phyloP scores from a whole-genome alignment of 257 asterid species.

The Dorcoceras hygrometricum region DNA sequence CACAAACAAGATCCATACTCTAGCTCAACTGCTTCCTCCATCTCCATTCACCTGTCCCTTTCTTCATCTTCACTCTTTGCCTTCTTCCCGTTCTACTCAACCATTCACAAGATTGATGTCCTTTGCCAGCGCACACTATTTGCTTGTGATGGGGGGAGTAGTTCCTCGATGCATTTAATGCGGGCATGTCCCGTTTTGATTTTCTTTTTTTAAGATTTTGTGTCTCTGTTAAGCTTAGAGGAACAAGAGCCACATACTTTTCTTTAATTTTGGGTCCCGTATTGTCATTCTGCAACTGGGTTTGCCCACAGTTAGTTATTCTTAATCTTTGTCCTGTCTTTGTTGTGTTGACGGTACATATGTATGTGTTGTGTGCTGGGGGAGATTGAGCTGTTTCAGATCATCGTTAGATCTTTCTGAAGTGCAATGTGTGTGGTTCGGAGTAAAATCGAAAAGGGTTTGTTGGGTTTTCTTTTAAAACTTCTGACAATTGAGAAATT shows the following conservation, averaged over 20 bases:
- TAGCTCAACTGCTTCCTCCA: background rate
- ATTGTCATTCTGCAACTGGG: background rate
- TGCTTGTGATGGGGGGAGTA: background rate
- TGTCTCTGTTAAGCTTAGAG: background rate
- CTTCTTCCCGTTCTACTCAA: background rate
- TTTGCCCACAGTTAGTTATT: background rate
- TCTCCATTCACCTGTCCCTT: background rate
- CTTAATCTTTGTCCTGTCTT: background rate
- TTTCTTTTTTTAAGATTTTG: background rate
- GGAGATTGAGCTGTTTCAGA: background rate
- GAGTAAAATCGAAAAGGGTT: background rate
- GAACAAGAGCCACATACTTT: background rate
- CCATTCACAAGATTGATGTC: background rate
- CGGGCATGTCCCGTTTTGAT: background rate
- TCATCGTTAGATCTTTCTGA: background rate
- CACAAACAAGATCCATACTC: background rate
- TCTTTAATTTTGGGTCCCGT: background rate
- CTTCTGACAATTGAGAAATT: slow-evolving; percentile 12
- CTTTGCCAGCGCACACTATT: background rate
- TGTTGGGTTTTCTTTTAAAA: slow-evolving; percentile 12
- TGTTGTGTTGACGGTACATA: background rate
- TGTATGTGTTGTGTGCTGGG: background rate
- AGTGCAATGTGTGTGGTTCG: background rate
- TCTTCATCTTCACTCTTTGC: background rate
- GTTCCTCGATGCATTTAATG: background rate